Base-by-base conservation (phyloP, 176 grass and related monocot species). In the Oryza coarctata region DNA sequence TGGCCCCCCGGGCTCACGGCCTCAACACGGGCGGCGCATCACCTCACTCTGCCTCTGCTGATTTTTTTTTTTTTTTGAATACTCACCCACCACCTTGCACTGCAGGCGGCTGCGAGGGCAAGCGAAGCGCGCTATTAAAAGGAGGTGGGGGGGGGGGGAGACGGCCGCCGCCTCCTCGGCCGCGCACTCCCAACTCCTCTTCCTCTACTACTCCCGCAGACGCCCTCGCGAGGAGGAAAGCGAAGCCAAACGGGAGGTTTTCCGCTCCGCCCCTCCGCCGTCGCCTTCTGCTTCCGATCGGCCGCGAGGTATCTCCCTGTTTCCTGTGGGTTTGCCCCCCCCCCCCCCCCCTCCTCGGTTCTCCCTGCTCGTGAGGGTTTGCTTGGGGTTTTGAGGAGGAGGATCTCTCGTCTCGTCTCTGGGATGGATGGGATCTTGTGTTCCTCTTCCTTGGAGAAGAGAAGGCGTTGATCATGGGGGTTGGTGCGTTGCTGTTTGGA, bases 111-210 rank as follows among this genome's bases (percentile, higher is more conserved):
- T 63, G 35, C 26, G 30, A 55, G 31, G 35, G 15, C 13, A 5
- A 1, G 66, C 28, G 2, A 49, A 23, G 13, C 80, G 17, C 57
- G 27, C 57, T 64, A 81, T 85, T 85, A 89, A 89, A 89, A 72
- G 73, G 58, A 55, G 66, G 70, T 60, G 68, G 23, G 9, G n/a
- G 8, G 8, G 70, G 69, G 68, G 23, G 9, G n/a, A 3, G 8
- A 8, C n/a, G 8, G n/a, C n/a, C 55, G 87, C 65, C 73, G 87
- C 78, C 87, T 41, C 65, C 78, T 36, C n/a, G 31, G 65, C 73
- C 73, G 52, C 77, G 50, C 76, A 75, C 76, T 63, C 65, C 61
- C 70, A 68, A 49, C 55, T 3, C 11, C 40, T 49, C 44, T 12
- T 44, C 41, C 41, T 3, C 32, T 17, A 11, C 4, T 17, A 60